Conservation (phyloP, 78 protist species). For the Dictyostelium brefeldianum region DNA sequence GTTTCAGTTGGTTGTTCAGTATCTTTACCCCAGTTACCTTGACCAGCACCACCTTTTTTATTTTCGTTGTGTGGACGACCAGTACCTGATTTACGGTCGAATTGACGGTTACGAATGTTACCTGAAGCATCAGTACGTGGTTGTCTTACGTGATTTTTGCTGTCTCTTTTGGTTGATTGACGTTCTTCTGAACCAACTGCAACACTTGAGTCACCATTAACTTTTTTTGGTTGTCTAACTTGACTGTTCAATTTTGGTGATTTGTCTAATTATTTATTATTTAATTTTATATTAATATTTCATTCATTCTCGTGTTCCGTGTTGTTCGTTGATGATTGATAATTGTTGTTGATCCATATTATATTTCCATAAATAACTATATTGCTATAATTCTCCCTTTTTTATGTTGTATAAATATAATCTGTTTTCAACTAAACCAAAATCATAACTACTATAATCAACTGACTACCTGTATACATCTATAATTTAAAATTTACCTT, state of each 20-base stretch:
- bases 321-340: background rate
- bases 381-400: background rate
- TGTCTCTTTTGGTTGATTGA: slow-evolving; percentile 43
- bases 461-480: background rate
- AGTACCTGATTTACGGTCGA: slow-evolving; percentile 71
- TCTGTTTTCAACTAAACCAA: background rate
- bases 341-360: background rate
- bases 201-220: background rate
- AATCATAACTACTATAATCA: background rate
- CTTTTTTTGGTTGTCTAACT: background rate
- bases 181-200: slow-evolving; percentile 14
- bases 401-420: background rate
- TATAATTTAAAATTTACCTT: background rate
- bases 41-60: slow-evolving; percentile 74
- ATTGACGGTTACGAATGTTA: slow-evolving; percentile 54
- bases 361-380: background rate
- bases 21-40: slow-evolving; percentile 75
- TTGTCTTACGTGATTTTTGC: slow-evolving; percentile 31
- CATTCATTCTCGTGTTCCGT: no score
- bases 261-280: background rate
- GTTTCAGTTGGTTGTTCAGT: background rate
- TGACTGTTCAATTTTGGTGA: slow-evolving; percentile 40
- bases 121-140: slow-evolving; percentile 68
- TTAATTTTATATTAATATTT: background rate
- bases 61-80: slow-evolving; percentile 56